phyloP scores from a whole-genome alignment of 2,329 filamentous ascomycete genomes.

The Cercospora brassicicola region DNA sequence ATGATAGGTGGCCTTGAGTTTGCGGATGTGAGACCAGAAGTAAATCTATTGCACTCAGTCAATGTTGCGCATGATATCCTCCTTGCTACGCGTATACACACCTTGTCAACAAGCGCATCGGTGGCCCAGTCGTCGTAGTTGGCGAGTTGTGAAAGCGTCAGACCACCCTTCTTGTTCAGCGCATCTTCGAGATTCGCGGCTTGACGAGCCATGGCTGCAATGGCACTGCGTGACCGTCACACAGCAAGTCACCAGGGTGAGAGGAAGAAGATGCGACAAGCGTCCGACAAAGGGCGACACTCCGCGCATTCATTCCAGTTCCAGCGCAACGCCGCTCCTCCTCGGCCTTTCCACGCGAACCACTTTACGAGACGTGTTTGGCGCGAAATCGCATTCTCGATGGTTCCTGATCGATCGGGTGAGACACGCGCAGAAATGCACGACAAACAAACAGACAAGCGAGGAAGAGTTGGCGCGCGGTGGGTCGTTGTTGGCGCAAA shows the following conservation, averaged over 20 bases:
- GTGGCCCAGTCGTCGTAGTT: constrained; percentile 95
- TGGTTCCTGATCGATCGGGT: not conserved
- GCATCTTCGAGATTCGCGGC: constrained; percentile 45
- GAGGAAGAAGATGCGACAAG: not conserved
- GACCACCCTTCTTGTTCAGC: constrained; percentile 63
- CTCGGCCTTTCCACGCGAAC: constrained; percentile 3
- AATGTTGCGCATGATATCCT: constrained; percentile 6
- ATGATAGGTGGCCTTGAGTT: constrained; percentile 85
- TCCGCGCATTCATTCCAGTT: constrained; percentile 8
- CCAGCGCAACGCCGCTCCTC: constrained; percentile 3
- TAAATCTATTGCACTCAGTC: constrained; percentile 64
- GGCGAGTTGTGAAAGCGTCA: constrained; percentile 84
- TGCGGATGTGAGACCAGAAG: constrained; percentile 95
- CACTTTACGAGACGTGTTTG: constrained; percentile 3
- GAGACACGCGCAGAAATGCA: not conserved
- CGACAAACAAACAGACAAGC: not conserved
- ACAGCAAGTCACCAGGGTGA: not conserved
- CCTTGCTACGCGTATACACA: constrained; percentile 53
- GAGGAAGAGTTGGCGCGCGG: not conserved
- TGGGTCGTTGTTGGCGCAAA: constrained; percentile 1
- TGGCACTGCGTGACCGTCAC: not conserved
- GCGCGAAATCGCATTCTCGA: not conserved
- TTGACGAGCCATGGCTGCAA: constrained; percentile 32
- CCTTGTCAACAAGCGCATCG: constrained; percentile 91
- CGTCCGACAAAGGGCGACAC: constrained; percentile 1